Percentiles rank a stretch among this genome's conserved stretches.
These are phyloP conservation scores for Rhodotorula sp. DNA, from an alignment of 1,284 basidiomycete species.

Conservation along the genomic window DNA sequence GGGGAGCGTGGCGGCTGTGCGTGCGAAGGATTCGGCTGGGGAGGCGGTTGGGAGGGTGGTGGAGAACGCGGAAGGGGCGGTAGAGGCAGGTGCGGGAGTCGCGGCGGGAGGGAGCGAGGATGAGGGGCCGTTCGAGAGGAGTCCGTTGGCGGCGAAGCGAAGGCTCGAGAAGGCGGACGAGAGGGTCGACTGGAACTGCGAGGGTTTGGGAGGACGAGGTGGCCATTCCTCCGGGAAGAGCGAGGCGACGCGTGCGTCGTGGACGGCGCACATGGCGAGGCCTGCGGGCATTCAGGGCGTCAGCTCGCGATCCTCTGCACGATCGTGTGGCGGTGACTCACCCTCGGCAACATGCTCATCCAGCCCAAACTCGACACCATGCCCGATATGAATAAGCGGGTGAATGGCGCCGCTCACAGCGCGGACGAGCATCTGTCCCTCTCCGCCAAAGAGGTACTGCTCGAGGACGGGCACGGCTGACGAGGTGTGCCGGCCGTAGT, in stretches of 20 bases:
- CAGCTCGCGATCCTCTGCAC: too few species aligned
- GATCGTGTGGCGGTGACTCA: not conserved
- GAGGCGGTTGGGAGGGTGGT: slow-evolving; percentile 17
- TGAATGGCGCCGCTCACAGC: slow-evolving; percentile 48
- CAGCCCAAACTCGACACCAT: slow-evolving; percentile 46
- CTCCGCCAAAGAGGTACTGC: slow-evolving; percentile 40
- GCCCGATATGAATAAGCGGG: slow-evolving; percentile 47
- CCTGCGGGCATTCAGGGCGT: not conserved
- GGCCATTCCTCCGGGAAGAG: slow-evolving; percentile 42
- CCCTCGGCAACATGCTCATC: slow-evolving; percentile 44
- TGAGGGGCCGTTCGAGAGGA: not conserved
- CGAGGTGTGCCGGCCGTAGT: slow-evolving; percentile 21
- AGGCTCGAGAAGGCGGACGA: slow-evolving; percentile 32
- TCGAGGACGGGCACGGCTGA: slow-evolving; percentile 39
- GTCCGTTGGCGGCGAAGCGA: slow-evolving; percentile 14
- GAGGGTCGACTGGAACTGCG: slow-evolving; percentile 22
- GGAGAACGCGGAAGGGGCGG: slow-evolving; percentile 10
- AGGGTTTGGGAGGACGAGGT: slow-evolving; percentile 18
- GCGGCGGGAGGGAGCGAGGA: not conserved
- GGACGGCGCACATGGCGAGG: slow-evolving; percentile 40
- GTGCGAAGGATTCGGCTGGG: slow-evolving; percentile 29
- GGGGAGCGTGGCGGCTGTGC: slow-evolving; percentile 27
- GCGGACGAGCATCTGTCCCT: slow-evolving; percentile 40
- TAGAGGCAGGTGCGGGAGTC: not conserved
- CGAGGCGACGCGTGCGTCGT: slow-evolving; percentile 18